Percentiles rank a stretch among this genome's conserved stretches.
phyloP scores from a whole-genome alignment of 108 stramenopile genomes.

The Skeletonema tropicum region DNA sequence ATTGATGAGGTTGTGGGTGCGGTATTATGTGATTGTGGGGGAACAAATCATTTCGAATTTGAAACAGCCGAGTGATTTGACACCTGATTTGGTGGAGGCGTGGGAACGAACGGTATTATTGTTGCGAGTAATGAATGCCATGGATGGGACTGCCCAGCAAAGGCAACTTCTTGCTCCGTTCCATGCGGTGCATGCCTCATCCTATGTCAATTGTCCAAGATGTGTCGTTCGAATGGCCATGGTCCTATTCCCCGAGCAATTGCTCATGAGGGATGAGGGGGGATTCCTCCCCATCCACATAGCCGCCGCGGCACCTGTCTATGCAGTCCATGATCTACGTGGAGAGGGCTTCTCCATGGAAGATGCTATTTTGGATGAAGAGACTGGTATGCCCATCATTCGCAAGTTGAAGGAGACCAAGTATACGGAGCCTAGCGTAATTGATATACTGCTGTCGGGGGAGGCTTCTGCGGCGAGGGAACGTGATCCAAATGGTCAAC shows the following conservation, averaged over 20 bases:
- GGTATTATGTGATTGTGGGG: conserved; percentile 68
- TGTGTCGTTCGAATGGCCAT: conserved; percentile 64
- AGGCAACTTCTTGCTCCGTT: conserved; percentile 20
- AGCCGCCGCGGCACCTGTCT: conserved; percentile 57
- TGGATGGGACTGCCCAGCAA: conserved; percentile 11
- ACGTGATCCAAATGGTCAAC: conserved; percentile 45
- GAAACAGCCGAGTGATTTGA: conserved; percentile 49
- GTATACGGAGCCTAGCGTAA: conserved; percentile 45
- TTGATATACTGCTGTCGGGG: conserved; percentile 41
- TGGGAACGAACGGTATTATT: conserved; percentile 65
- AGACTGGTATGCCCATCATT: conserved; percentile 36
- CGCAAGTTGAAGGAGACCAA: conserved; percentile 36
- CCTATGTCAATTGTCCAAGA: conserved; percentile 66
- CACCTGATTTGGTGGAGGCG: conserved; percentile 57
- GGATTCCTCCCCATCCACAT: conserved; percentile 57
- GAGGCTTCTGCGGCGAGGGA: conserved; percentile 47
- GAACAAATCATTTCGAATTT: conserved; percentile 58
- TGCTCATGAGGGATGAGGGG: conserved; percentile 49
- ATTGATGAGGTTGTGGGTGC: conserved; percentile 62
- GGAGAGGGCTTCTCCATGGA: conserved; percentile 61
- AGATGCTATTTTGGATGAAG: conserved; percentile 41
- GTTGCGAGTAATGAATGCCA: conserved; percentile 34
- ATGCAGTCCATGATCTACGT: conserved; percentile 62
- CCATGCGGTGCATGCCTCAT: conserved; percentile 55
- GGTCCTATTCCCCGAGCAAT: conserved; percentile 51